These are phyloP conservation scores for Trichosporon faecale DNA, from an alignment of 1,284 basidiomycete genomes.

Conservation along the genomic window DNA sequence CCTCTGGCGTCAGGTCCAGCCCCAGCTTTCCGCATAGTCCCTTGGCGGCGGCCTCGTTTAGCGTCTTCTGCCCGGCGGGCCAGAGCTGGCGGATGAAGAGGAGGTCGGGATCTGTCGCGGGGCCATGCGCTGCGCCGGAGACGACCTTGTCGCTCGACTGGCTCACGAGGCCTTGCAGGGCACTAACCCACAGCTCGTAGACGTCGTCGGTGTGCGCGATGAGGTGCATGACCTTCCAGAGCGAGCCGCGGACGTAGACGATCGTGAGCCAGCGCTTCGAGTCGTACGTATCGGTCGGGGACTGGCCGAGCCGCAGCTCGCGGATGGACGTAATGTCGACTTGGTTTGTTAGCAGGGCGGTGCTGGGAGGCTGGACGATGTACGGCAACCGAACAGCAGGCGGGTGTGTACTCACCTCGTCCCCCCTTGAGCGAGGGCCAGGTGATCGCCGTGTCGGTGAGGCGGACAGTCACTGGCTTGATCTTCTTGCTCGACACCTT, in stretches of 20 bases:
- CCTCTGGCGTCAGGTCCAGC: slow-evolving; percentile 22
- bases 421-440: slow-evolving; percentile 78
- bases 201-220: slow-evolving; percentile 70
- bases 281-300: slow-evolving; percentile 59
- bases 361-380: too few relatives aligned
- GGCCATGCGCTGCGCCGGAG: slow-evolving; percentile 29
- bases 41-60: slow-evolving; percentile 51
- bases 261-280: slow-evolving; percentile 55
- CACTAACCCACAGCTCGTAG: slow-evolving; percentile 58
- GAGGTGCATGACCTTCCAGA: slow-evolving; percentile 89
- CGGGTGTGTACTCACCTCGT: slow-evolving; percentile 60
- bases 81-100: slow-evolving; percentile 48
- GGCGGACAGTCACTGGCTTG: slow-evolving; percentile 67
- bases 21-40: slow-evolving; percentile 65
- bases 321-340: slow-evolving; percentile 88
- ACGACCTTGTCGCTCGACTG: slow-evolving; percentile 39
- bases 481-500: slow-evolving; percentile 84
- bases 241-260: slow-evolving; percentile 57
- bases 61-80: slow-evolving; percentile 37
- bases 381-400: neutral
- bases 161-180: slow-evolving; percentile 53
- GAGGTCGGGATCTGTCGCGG: slow-evolving; percentile 44
- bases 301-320: slow-evolving; percentile 76
- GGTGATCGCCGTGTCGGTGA: slow-evolving; percentile 72
- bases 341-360: slow-evolving; percentile 50